Percentiles rank a stretch among this genome's conserved stretches.
These are phyloP conservation scores for Phytophthora palmivora DNA, from an alignment of 352 stramenopile genomes.

Conservation along the genomic window DNA sequence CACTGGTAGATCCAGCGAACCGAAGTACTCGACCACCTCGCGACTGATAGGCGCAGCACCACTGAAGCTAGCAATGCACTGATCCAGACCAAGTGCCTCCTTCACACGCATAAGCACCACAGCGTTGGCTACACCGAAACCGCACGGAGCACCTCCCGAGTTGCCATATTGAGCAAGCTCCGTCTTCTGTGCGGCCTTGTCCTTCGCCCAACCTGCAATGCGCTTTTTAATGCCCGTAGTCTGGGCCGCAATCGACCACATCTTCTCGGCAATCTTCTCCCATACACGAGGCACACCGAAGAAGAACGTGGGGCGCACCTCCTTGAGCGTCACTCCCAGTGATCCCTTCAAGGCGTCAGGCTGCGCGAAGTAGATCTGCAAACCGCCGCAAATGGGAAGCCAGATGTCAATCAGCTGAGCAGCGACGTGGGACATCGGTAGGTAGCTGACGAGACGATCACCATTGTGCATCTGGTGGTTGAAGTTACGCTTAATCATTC, in stretches of 20 bases:
- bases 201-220: slow-evolving; percentile 92
- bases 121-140: slow-evolving; percentile 89
- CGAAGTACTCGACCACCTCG: slow-evolving; percentile 96
- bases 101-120: slow-evolving; percentile 91
- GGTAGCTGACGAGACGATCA: slow-evolving; percentile 86
- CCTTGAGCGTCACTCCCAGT: slow-evolving; percentile 84
- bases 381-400: slow-evolving; percentile 65
- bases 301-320: slow-evolving; percentile 90
- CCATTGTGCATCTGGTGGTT: slow-evolving; percentile 62
- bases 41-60: slow-evolving; percentile 92
- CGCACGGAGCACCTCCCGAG: slow-evolving; percentile 86
- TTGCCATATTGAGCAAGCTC: slow-evolving; percentile 85
- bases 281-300: slow-evolving; percentile 92
- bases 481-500: slow-evolving; percentile 69
- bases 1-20: slow-evolving; percentile 94
- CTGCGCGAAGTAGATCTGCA: slow-evolving; percentile 89
- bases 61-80: slow-evolving; percentile 77
- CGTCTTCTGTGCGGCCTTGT: slow-evolving; percentile 82
- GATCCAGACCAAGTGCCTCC: slow-evolving; percentile 91
- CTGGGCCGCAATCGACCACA: slow-evolving; percentile 82
- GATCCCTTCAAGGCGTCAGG: slow-evolving; percentile 92
- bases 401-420: slow-evolving; percentile 91
- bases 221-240: slow-evolving; percentile 93
- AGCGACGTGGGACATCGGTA: slow-evolving; percentile 92
- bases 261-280: slow-evolving; percentile 94